These are phyloP conservation scores for Lentinula sp. DNA, from an alignment of 768 basidiomycete genomes.

Conservation along the genomic window DNA sequence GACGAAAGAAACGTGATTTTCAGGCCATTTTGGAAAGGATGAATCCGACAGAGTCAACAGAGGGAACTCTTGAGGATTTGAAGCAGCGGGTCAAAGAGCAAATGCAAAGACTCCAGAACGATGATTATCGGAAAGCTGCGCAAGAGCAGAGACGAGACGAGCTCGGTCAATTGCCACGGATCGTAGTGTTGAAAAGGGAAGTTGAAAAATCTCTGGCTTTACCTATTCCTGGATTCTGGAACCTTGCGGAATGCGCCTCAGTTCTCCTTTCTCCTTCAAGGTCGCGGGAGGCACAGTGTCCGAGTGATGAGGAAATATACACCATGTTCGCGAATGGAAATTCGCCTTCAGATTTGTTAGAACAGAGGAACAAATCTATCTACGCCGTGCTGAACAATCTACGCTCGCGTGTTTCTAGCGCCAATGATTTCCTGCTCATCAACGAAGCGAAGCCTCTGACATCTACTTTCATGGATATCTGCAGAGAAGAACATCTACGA, in stretches of 20 bases:
- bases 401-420: slow-evolving; percentile 20
- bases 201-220: slow-evolving; percentile 38
- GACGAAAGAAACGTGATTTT: slow-evolving; percentile 28
- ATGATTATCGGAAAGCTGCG: slow-evolving; percentile 13
- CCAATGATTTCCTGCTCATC: slow-evolving; percentile 27
- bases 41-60: slow-evolving; percentile 21
- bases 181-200: slow-evolving; percentile 39
- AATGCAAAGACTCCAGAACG: slow-evolving; percentile 27
- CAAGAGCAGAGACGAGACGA: slow-evolving; percentile 24
- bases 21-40: slow-evolving; percentile 34
- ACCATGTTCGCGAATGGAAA: slow-evolving; percentile 15
- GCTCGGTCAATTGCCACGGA: slow-evolving; percentile 36
- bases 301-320: slow-evolving; percentile 35
- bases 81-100: slow-evolving; percentile 30
- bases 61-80: slow-evolving; percentile 31
- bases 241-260: slow-evolving; percentile 33
- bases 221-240: slow-evolving; percentile 44
- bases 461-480: slow-evolving; percentile 41
- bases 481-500: slow-evolving; percentile 30
- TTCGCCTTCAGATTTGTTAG: slow-evolving; percentile 20
- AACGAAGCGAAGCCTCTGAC: slow-evolving; percentile 35
- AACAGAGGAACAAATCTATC: slow-evolving; percentile 27
- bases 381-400: slow-evolving; percentile 27
- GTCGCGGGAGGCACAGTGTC: slow-evolving; percentile 17
- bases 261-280: slow-evolving; percentile 17